These are phyloP conservation scores for Podila horticola DNA, from an alignment of 192 early-diverging fungal species.

Conservation along the genomic window DNA sequence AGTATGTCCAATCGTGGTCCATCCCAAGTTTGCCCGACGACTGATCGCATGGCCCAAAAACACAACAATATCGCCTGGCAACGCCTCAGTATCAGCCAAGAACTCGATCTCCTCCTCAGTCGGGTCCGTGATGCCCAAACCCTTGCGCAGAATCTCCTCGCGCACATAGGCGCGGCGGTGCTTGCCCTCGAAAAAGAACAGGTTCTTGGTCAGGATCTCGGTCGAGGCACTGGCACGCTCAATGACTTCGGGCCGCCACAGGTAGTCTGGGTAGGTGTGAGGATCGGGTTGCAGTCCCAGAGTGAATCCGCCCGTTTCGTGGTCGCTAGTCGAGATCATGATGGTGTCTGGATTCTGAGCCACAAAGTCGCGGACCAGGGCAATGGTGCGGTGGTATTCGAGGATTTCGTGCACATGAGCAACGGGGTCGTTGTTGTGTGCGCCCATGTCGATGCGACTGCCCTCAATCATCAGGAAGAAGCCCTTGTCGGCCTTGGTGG, in stretches of 20 bases:
- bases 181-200: slow-evolving; percentile 36
- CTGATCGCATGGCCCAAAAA: slow-evolving; percentile 18
- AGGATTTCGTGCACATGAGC: slow-evolving; percentile 92
- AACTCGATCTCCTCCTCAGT: slow-evolving; percentile 67
- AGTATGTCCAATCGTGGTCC: slow-evolving; percentile 93
- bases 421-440: slow-evolving; percentile 94
- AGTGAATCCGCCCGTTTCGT: slow-evolving; percentile 97
- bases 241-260: slow-evolving; percentile 83
- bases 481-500: slow-evolving; percentile 63
- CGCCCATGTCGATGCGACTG: slow-evolving; percentile 95
- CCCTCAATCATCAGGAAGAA: slow-evolving; percentile 99
- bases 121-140: slow-evolving; percentile 77
- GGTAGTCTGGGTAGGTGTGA: slow-evolving; percentile 84
- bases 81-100: slow-evolving; percentile 34
- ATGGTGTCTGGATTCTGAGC: slow-evolving; percentile 84
- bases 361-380: slow-evolving; percentile 79
- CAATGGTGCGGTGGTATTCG: slow-evolving; percentile 83
- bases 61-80: background rate
- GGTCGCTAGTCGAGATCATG: slow-evolving; percentile 92
- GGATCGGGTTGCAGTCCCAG: slow-evolving; percentile 76
- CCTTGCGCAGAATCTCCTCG: slow-evolving; percentile 68
- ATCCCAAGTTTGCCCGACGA: slow-evolving; percentile 42
- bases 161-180: slow-evolving; percentile 51
- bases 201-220: slow-evolving; percentile 56
- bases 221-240: slow-evolving; percentile 75